Evolutionary conservation across 2,329 filamentous ascomycete genomes (phyloP).

Genomic region (Cryoendolithus antarcticus): DNA sequence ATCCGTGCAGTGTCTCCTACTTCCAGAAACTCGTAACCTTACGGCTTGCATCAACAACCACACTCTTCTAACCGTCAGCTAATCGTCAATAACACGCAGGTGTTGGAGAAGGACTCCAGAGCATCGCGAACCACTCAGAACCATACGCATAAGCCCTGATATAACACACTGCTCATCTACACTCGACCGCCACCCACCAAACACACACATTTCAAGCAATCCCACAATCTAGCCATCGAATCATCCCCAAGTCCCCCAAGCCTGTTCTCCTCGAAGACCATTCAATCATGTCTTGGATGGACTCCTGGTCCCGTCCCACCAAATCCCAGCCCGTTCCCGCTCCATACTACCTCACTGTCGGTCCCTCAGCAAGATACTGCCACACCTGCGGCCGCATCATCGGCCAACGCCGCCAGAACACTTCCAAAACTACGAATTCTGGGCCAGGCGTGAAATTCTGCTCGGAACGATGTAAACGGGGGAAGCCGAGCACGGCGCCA

Average conservation of each 20-base stretch:
- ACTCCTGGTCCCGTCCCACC: slow-evolving; percentile 7
- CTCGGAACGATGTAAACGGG: slow-evolving; percentile 41
- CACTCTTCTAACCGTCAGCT: no score
- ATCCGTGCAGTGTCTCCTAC: no score
- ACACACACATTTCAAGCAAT: no score
- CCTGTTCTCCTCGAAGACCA: neutral
- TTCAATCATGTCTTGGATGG: slow-evolving; percentile 4
- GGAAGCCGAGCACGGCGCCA: slow-evolving; percentile 35
- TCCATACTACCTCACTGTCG: slow-evolving; percentile 40
- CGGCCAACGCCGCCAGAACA: slow-evolving; percentile 14
- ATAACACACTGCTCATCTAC: no score
- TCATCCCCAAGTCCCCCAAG: neutral
- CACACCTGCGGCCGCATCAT: slow-evolving; percentile 46
- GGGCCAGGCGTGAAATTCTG: slow-evolving; percentile 40
- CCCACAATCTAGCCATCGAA: no score
- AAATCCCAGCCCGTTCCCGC: slow-evolving; percentile 35
- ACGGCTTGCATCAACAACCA: no score
- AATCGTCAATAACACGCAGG: no score
- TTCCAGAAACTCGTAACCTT: no score
- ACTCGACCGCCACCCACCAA: no score
- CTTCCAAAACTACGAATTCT: slow-evolving; percentile 19
- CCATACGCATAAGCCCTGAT: no score
- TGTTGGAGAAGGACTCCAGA: no score
- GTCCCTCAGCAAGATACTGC: slow-evolving; percentile 34
- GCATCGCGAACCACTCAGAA: no score